Conservation (phyloP, 2,329 filamentous ascomycete genomes). For the Lasiodiplodia sp. region DNA sequence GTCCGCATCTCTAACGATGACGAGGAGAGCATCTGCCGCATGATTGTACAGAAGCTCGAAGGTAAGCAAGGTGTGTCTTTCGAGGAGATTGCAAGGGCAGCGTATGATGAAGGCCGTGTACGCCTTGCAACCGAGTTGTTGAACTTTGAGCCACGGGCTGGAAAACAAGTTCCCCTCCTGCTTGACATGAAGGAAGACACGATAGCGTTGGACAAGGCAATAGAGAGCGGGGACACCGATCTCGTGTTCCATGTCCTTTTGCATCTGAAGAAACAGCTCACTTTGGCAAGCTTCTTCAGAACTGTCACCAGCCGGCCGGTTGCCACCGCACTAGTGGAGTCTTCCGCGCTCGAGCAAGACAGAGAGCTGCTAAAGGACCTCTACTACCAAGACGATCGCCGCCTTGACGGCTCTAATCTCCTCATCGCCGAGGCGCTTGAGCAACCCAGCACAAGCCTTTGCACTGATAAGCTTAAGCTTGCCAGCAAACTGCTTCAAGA, state of each 20-base stretch:
- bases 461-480: conserved; percentile 86
- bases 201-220: conserved; percentile 92
- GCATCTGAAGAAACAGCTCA: conserved; percentile 87
- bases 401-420: conserved; percentile 85
- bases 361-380: conserved; percentile 87
- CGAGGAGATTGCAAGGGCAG: conserved; percentile 88
- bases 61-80: conserved; percentile 95
- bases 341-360: conserved; percentile 81
- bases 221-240: conserved; percentile 94
- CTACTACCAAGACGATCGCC: conserved; percentile 95
- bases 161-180: conserved; percentile 93
- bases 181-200: conserved; percentile 96
- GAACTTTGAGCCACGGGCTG: conserved; percentile 91
- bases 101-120: conserved; percentile 90
- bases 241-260: conserved; percentile 89
- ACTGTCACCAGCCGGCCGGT: conserved; percentile 85
- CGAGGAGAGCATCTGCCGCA: conserved; percentile 84
- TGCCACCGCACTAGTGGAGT: conserved; percentile 88
- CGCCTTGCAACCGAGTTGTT: conserved; percentile 90
- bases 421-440: conserved; percentile 83
- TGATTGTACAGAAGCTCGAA: conserved; percentile 85
- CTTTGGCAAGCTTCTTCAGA: conserved; percentile 90
- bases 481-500: conserved; percentile 84
- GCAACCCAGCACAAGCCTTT: conserved; percentile 72
- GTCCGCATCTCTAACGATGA: conserved; percentile 84